Base-by-base conservation (phyloP, 2,329 filamentous ascomycete genomes). In the Sclerotinia spermophila region DNA sequence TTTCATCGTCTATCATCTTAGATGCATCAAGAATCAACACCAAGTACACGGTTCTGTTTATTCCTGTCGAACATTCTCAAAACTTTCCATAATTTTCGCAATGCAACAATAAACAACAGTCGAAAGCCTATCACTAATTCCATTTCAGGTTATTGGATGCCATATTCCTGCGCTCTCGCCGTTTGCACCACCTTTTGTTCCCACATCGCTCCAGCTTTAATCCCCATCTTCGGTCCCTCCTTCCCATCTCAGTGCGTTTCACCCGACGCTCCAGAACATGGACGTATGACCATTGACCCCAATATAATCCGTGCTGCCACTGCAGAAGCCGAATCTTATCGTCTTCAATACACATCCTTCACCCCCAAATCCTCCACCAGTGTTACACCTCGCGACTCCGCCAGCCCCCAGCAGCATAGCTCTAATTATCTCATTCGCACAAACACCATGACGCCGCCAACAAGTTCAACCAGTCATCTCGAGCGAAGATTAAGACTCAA, bases 71-170 rank as follows among this genome's bases (percentile, higher is more conserved):
- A 44, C 7, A n/a, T 53, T 30, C 35, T 3, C 40, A 10, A 30
- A 40, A 17, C 2, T 5, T 58, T 70, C 35, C 48, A 56, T 33
- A 0, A 19, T 38, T 7, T 38, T 56, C 10, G 67, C 48, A 55
- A 58, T 44, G 13, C 74, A 59, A 58, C 33, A n/a, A 58, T n/a
- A 58, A 74, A 69, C 75, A 53, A 68, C 68, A 69, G 24, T 17
- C 30, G 17, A 40, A 38, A 30, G 13, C 15, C 8, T 10, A 24
- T 53, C n/a, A 40, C 62, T 66, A 27, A 66, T 53, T 30, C 3
- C 3, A 38, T n/a, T 53, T 38, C 72, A 97, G 94, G 96, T 45
- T 99, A 98, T 81, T 99, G 96, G 96, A 93, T 98, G 87, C 95
- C 95, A 2, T 98, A 90, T 77, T 83, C 88, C 53, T 96, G 94